Base-by-base conservation (phyloP, 2,329 filamentous ascomycete genomes). In the Phoma sp. region DNA sequence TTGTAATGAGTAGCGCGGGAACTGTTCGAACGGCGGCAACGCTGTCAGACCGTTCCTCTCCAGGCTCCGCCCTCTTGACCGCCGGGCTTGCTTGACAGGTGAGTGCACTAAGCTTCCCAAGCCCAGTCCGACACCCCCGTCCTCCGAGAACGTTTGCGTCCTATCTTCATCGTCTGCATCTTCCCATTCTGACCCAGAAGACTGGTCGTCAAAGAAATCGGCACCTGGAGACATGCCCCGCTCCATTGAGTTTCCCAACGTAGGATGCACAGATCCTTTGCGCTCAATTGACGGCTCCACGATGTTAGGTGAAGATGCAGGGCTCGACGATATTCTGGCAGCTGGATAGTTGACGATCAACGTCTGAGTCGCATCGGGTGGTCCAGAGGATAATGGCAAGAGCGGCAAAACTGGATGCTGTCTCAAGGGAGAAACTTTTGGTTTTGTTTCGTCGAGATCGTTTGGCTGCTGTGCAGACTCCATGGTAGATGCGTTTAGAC, bases 171-270 rank as follows among this genome's bases (percentile, higher is more conserved):
- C 59, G 3, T 54, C 45, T 39, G 62, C 63, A 30, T 68, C 64
- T 25, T 65, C 67, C 57, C 63, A 66, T 5, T 63, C 68, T 1
- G 62, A 66, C 27, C 51, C 67, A 3, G 63, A 66, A 5, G 64
- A 63, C 25, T 46, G 49, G 36, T 69, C 64, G 11, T 70, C 65
- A 41, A 71, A 71, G 57, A 73, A 71, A 43, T 71, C 64, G 8
- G 55, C 59, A 18, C 65, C 67, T 10, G 60, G 62, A 25, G 43
- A 37, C 1, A 62, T 27, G 3, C 60, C 64, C 7, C 41, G 52
- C 27, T 66, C 53, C 65, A 71, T 70, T 6, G 58, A 58, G 13
- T 60, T 57, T 40, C 64, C 62, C 53, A 67, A 60, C 9, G 62
- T 59, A 5, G 66, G 67, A 11, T 61, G 55, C 2, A 71, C 53